phyloP scores from a whole-genome alignment of 208 protist genomes.

The Herpetomonas samuelpessoai region DNA sequence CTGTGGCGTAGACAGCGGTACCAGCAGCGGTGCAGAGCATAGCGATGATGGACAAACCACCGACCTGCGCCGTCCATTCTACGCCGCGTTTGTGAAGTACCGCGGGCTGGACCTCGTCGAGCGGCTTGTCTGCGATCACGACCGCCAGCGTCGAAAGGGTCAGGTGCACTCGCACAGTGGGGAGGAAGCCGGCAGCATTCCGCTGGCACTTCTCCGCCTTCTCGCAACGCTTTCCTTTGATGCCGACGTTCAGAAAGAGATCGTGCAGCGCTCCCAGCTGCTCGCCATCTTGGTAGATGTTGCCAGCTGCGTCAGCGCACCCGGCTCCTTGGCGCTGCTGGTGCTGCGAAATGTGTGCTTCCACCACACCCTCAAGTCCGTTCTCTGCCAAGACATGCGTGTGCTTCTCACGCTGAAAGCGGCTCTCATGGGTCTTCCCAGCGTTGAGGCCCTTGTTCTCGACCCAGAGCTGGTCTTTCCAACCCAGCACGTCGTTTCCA shows the following conservation, averaged over 20 bases:
- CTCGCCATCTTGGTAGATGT: conserved; percentile 67
- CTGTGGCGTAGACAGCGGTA: not conserved
- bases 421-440: conserved; percentile 32
- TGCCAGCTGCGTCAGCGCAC: conserved; percentile 20
- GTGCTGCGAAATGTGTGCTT: conserved; percentile 79
- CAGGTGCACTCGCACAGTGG: too few relatives aligned
- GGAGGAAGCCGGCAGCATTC: conserved; percentile 10
- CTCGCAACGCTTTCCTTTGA: conserved; percentile 63
- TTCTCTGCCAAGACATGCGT: conserved; percentile 71
- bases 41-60: too few relatives aligned
- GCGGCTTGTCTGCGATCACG: conserved; percentile 4
- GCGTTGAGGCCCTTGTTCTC: conserved; percentile 18
- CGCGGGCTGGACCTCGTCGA: conserved; percentile 23
- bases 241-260: conserved; percentile 26
- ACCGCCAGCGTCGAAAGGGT: not conserved
- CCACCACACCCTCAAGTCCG: conserved; percentile 42
- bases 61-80: conserved; percentile 15
- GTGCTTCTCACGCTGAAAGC: conserved; percentile 72
- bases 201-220: conserved; percentile 44
- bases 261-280: conserved; percentile 34
- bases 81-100: conserved; percentile 19
- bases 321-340: conserved; percentile 59
- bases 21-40: not conserved
- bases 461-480: conserved; percentile 8
- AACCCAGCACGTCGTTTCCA: not conserved